Evolutionary conservation across 345 rosid genomes (phyloP).

Genomic region (Limnanthes douglasii): DNA sequence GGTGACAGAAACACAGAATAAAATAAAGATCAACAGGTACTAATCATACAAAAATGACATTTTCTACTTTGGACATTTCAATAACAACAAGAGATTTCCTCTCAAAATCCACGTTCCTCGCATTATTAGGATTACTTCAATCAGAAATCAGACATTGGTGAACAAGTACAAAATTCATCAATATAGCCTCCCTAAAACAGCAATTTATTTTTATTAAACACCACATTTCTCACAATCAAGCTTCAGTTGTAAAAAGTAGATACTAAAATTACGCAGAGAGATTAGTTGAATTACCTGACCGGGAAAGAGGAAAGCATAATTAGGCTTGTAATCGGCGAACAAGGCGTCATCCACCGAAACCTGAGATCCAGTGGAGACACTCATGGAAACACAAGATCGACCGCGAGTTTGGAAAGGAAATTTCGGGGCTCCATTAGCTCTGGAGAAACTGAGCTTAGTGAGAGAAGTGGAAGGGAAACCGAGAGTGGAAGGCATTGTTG

Average conservation of each 20-base stretch:
- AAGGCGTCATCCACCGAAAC: slow-evolving; percentile 32
- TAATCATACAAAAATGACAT: too few relatives aligned
- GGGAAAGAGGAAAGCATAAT: slow-evolving; percentile 71
- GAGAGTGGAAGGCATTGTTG: slow-evolving; percentile 25
- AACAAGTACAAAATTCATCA: too few relatives aligned
- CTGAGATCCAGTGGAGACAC: slow-evolving; percentile 54
- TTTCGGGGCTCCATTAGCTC: slow-evolving; percentile 13
- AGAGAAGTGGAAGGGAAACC: slow-evolving; percentile 26
- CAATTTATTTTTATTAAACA: not conserved
- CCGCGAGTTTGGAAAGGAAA: slow-evolving; percentile 13
- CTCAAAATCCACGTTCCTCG: too few relatives aligned
- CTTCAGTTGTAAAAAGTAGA: too few relatives aligned
- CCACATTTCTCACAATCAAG: slow-evolving; percentile 7
- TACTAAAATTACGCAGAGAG: not conserved
- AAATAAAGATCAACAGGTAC: too few relatives aligned
- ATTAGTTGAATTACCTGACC: slow-evolving; percentile 54
- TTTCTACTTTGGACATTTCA: too few relatives aligned
- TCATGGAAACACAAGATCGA: slow-evolving; percentile 57
- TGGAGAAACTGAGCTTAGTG: slow-evolving; percentile 10
- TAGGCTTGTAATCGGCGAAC: slow-evolving; percentile 71
- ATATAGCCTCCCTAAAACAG: not conserved
- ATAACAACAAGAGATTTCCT: too few relatives aligned
- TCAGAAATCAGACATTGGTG: too few relatives aligned
- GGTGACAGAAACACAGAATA: too few relatives aligned
- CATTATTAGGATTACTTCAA: too few relatives aligned